Evolutionary conservation across 2,329 filamentous ascomycete species (phyloP).

Genomic region (Grosmannia serpens): DNA sequence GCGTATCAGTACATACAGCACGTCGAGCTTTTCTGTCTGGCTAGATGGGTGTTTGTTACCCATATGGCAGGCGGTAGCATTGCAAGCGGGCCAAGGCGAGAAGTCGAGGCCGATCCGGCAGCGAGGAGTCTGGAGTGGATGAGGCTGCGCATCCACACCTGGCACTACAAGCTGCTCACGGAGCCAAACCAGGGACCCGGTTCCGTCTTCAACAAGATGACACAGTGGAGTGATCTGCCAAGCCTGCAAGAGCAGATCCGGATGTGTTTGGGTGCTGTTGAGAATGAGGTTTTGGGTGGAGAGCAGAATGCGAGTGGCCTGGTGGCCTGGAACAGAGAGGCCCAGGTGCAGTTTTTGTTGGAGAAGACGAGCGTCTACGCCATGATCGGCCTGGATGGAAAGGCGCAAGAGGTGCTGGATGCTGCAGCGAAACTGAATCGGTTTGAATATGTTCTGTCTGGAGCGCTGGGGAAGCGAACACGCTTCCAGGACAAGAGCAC

Average conservation of each 20-base stretch:
- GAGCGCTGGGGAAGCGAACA: slow-evolving; percentile 75
- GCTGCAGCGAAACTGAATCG: slow-evolving; percentile 54
- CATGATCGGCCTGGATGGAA: slow-evolving; percentile 68
- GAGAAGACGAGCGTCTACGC: slow-evolving; percentile 78
- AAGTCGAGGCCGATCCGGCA: slow-evolving; percentile 20
- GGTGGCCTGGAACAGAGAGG: slow-evolving; percentile 27
- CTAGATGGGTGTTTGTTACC: slow-evolving; percentile 26
- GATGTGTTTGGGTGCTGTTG: slow-evolving; percentile 29
- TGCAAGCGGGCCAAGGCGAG: too few species aligned
- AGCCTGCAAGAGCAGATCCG: slow-evolving; percentile 40
- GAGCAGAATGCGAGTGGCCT: neutral
- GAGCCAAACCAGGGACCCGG: slow-evolving; percentile 43
- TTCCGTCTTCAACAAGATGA: slow-evolving; percentile 42
- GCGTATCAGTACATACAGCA: slow-evolving; percentile 76
- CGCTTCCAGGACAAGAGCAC: slow-evolving; percentile 68
- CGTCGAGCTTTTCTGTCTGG: slow-evolving; percentile 72
- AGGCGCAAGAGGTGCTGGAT: slow-evolving; percentile 60
- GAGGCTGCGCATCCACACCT: slow-evolving; percentile 60
- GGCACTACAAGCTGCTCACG: slow-evolving; percentile 49
- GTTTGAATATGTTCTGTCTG: slow-evolving; percentile 74
- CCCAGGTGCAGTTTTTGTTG: slow-evolving; percentile 60
- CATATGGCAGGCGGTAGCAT: neutral
- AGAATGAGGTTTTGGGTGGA: slow-evolving; percentile 20
- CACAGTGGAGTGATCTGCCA: slow-evolving; percentile 48
- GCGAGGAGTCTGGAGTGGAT: slow-evolving; percentile 42